Conservation (phyloP, 345 rosid genomes). For the Syzygium aromaticum region DNA sequence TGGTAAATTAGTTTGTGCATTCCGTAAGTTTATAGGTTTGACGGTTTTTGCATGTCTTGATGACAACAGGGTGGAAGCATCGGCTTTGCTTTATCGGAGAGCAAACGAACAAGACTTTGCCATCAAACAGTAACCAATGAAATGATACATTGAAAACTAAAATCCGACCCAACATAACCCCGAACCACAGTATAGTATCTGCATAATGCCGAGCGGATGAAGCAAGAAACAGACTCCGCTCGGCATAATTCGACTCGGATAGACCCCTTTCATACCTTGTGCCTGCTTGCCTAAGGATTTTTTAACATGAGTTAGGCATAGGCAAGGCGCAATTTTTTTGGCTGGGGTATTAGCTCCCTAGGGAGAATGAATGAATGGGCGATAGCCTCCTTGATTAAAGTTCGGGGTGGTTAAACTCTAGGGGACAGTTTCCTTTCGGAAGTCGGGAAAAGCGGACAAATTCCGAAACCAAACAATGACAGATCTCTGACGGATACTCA, state of each 20-base stretch:
- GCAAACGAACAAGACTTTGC: constrained; percentile 84
- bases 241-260: not conserved
- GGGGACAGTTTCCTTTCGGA: not conserved
- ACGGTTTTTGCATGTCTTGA: not conserved
- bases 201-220: not conserved
- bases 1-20: not conserved
- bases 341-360: not conserved
- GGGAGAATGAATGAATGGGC: not conserved
- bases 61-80: constrained; percentile 94
- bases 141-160: not conserved
- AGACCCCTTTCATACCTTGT: not conserved
- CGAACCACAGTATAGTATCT: not conserved
- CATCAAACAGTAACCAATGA: constrained; percentile 31
- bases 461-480: not conserved
- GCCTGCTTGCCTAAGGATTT: not conserved
- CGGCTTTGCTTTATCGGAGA: constrained; percentile 92
- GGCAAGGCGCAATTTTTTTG: not conserved
- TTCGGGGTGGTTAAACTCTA: not conserved
- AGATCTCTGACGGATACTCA: not conserved
- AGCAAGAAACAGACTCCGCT: not conserved
- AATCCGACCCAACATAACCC: not conserved
- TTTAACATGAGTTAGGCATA: not conserved
- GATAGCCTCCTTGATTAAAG: not conserved
- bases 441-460: not conserved
- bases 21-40: constrained; percentile 4